Base-by-base conservation (phyloP, 768 basidiomycete genomes). In the Podaxis pistillaris region DNA sequence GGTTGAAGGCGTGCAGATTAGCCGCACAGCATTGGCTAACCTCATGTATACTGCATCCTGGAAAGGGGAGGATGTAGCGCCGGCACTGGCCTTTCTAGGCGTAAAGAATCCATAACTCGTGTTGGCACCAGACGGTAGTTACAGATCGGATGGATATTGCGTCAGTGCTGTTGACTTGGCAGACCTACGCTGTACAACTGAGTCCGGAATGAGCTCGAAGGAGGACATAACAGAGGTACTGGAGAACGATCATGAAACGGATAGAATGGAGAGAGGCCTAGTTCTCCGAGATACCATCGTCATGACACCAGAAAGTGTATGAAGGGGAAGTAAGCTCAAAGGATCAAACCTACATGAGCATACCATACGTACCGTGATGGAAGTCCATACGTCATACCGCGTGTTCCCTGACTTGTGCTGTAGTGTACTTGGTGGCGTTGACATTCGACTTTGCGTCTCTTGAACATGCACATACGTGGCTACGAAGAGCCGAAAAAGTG, bases 341-440 rank as follows among this genome's bases (percentile, higher is more conserved):
- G 33, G 33, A 33, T 33, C 33, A 33, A 33, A 9, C 33, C 33
- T 33, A 9, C n/a, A n/a, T 44, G 19, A n/a, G 44, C 6, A 46
- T n/a, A 19, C 44, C 44, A 24, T 50, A 24, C 26, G 41, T 4
- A 17, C 13, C 41, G 15, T n/a, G 49, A 28, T 22, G 26, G 38
- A 8, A 37, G 22, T 19, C 13, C 44, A 46, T 44, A 41, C 57
- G 57, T 58, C 57, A 58, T 57, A 49, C 24, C 30, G 17, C 57
- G 28, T 58, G 44, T 38, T n/a, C 30, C 49, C 44, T 13, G 33
- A 37, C 22, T 26, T 47, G 57, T 58, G 57, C 57, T 58, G 57
- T 58, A 36, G 26, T 6, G 2, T 19, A 36, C 6, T 24, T 40
- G 12, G 54, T 56, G 54, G 24, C 54, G 12, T 28, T 50, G 37